phyloP scores from a whole-genome alignment of 2,329 filamentous ascomycete species.

The Thelonectria blattea region DNA sequence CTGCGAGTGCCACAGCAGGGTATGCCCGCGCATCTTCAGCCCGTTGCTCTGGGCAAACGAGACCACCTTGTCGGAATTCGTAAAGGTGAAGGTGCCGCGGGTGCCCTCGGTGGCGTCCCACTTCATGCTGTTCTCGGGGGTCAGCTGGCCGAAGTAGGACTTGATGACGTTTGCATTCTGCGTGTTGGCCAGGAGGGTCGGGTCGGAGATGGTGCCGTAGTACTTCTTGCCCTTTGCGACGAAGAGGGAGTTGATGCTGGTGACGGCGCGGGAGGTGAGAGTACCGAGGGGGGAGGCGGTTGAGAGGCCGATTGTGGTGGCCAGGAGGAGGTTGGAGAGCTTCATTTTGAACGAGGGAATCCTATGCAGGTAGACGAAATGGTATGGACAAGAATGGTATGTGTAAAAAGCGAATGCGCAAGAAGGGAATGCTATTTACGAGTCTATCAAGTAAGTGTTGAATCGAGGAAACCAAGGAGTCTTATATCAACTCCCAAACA shows the following conservation, averaged over 20 bases:
- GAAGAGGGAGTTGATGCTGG: slow-evolving; percentile 7
- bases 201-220: slow-evolving; percentile 64
- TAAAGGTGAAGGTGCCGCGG: slow-evolving; percentile 61
- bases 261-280: neutral
- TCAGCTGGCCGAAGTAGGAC: slow-evolving; percentile 68
- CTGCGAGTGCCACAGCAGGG: slow-evolving; percentile 69
- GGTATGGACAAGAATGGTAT: too few species aligned
- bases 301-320: too few species aligned
- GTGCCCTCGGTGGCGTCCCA: slow-evolving; percentile 63
- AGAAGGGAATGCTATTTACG: too few species aligned
- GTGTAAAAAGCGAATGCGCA: too few species aligned
- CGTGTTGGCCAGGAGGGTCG: slow-evolving; percentile 54
- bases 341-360: too few species aligned
- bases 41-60: slow-evolving; percentile 62
- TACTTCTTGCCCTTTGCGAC: slow-evolving; percentile 68
- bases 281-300: too few species aligned
- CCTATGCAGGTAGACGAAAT: too few species aligned
- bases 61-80: slow-evolving; percentile 65
- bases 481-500: too few species aligned
- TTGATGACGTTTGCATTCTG: slow-evolving; percentile 61
- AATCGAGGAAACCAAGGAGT: too few species aligned
- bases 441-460: too few species aligned
- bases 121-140: slow-evolving; percentile 74
- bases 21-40: slow-evolving; percentile 69
- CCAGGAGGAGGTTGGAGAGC: too few species aligned